phyloP scores from a whole-genome alignment of 2,329 filamentous ascomycete genomes.

The Zelopaecilomyces penicillatus region DNA sequence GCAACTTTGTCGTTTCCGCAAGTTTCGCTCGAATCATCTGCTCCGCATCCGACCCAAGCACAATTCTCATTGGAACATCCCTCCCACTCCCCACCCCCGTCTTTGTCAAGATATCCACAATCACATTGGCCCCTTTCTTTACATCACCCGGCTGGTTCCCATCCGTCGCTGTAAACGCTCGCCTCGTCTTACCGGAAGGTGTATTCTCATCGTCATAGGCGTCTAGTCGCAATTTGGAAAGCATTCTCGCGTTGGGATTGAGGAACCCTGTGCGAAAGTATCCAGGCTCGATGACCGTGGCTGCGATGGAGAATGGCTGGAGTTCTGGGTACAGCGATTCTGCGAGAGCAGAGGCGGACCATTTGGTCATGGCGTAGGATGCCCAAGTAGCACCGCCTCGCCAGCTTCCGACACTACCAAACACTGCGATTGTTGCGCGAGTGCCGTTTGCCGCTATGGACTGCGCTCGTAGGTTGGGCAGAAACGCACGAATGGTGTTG shows the following conservation, averaged over 20 bases:
- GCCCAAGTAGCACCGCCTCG: slow-evolving; percentile 27
- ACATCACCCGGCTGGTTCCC: slow-evolving; percentile 48
- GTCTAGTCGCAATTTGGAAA: slow-evolving; percentile 22
- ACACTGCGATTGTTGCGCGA: slow-evolving; percentile 29
- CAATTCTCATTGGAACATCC: slow-evolving; percentile 43
- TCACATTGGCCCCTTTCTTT: slow-evolving; percentile 40
- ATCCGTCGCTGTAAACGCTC: slow-evolving; percentile 26
- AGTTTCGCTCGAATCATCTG: slow-evolving; percentile 34
- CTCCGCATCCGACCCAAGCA: slow-evolving; percentile 46
- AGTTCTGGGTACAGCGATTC: slow-evolving; percentile 37
- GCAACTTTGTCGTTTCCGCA: slow-evolving; percentile 28
- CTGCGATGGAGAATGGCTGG: slow-evolving; percentile 34
- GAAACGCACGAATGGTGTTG: slow-evolving; percentile 38
- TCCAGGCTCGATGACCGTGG: slow-evolving; percentile 39
- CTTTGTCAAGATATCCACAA: slow-evolving; percentile 47
- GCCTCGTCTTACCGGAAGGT: slow-evolving; percentile 20
- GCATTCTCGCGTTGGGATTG: slow-evolving; percentile 21
- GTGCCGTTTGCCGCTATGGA: slow-evolving; percentile 14
- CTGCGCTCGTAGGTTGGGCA: slow-evolving; percentile 38
- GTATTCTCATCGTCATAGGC: slow-evolving; percentile 23
- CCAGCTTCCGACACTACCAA: slow-evolving; percentile 41
- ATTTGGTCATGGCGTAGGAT: slow-evolving; percentile 38
- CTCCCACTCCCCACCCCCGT: slow-evolving; percentile 38
- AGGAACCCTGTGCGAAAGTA: slow-evolving; percentile 46
- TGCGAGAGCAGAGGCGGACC: slow-evolving; percentile 34